Evolutionary conservation across 352 stramenopile species (phyloP).

Genomic region (Phytophthora hibernalis): DNA sequence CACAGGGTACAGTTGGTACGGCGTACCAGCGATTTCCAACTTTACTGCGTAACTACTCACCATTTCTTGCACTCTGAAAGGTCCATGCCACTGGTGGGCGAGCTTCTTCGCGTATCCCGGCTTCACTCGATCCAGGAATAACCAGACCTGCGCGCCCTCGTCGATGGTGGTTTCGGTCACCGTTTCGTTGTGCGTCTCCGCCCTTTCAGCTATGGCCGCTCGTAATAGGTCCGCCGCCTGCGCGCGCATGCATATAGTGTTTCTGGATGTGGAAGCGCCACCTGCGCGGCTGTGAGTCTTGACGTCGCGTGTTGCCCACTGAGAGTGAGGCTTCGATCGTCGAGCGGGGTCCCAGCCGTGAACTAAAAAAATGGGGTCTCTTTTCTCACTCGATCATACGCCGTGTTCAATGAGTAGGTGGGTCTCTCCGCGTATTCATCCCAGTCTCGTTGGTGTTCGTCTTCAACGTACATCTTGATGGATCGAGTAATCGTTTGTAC

Average conservation of each 20-base stretch:
- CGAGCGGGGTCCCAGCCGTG: background rate
- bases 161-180: background rate
- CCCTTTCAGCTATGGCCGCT: background rate
- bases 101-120: background rate
- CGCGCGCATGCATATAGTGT: background rate
- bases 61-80: background rate
- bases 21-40: background rate
- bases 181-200: background rate
- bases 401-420: conserved; percentile 33
- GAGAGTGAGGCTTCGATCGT: background rate
- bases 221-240: background rate
- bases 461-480: conserved; percentile 33
- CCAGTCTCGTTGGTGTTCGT: conserved; percentile 30
- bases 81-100: background rate
- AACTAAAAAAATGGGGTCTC: background rate
- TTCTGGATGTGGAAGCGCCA: background rate
- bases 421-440: conserved; percentile 36
- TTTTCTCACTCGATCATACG: background rate
- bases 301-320: background rate
- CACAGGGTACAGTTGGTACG: background rate
- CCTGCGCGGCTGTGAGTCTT: background rate
- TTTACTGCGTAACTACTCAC: background rate
- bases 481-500: conserved; percentile 26
- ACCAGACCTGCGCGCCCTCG: background rate
- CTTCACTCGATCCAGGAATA: background rate